A percentile compares a stretch with the other conserved stretches of the same genome.
phyloP scores from a whole-genome alignment of 1,284 basidiomycete genomes.

The Sporisorium scitamineum region DNA sequence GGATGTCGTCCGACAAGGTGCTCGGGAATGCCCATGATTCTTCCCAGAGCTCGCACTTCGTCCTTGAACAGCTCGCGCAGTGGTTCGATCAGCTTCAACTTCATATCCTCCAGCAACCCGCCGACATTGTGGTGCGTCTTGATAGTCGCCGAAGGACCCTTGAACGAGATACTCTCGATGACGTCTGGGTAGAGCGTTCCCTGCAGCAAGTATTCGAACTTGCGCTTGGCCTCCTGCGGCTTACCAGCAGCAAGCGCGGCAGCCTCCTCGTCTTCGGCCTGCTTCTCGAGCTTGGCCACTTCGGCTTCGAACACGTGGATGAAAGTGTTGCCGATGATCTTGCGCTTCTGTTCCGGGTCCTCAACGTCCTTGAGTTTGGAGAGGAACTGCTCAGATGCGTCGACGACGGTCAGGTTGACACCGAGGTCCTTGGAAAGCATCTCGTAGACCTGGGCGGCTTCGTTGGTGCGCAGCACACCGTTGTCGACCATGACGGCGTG shows the following conservation, averaged over 20 bases:
- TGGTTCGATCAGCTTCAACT: constrained; percentile 98
- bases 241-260: constrained; percentile 74
- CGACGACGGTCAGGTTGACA: constrained; percentile 94
- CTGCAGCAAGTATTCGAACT: constrained; percentile 96
- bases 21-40: constrained; percentile 88
- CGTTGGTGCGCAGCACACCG: constrained; percentile 91
- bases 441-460: constrained; percentile 91
- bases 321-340: constrained; percentile 99
- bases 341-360: constrained; percentile 96
- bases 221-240: constrained; percentile 73
- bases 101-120: constrained; percentile 96
- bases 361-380: constrained; percentile 88
- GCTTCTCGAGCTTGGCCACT: constrained; percentile 87
- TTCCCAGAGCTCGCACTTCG: constrained; percentile 93
- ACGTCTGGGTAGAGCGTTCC: constrained; percentile 99
- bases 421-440: constrained; percentile 95
- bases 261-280: constrained; percentile 78
- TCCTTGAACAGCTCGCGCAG: constrained; percentile 99
- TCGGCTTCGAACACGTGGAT: constrained; percentile 97
- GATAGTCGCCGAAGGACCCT: constrained; percentile 98
- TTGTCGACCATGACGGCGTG: constrained; percentile 99
- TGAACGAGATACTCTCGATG: constrained; percentile 99
- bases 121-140: constrained; percentile 99
- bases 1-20: constrained; percentile 96
- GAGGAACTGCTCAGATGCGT: constrained; percentile 94